These are phyloP conservation scores for Wakefieldia striispora DNA, from an alignment of 768 basidiomycete species.

Conservation along the genomic window DNA sequence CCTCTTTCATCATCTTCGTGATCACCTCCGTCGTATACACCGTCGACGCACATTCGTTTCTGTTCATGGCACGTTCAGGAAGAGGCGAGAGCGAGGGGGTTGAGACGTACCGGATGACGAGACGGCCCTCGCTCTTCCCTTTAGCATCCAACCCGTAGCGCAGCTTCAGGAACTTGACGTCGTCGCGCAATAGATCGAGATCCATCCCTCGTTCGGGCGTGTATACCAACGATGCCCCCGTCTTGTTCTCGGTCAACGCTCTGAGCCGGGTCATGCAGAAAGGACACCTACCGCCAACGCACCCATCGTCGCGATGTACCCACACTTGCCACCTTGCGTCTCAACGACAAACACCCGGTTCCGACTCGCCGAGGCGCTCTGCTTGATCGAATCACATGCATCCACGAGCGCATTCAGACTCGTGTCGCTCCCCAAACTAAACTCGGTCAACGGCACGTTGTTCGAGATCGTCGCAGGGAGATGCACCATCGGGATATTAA, in stretches of 20 bases:
- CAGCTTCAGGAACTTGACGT: constrained; percentile 85
- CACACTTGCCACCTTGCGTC: constrained; percentile 96
- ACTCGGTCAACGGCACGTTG: constrained; percentile 97
- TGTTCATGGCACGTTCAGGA: no score
- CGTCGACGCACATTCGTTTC: constrained; percentile 81
- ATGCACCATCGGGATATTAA: constrained; percentile 95
- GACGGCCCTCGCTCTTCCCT: constrained; percentile 89
- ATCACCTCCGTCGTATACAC: constrained; percentile 92
- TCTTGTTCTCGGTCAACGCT: constrained; percentile 40
- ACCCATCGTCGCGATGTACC: constrained; percentile 93
- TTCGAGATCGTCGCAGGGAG: constrained; percentile 97
- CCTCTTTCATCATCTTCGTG: constrained; percentile 92
- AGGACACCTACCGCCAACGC: constrained; percentile 78
- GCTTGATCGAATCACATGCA: constrained; percentile 98
- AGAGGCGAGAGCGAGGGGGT: background rate
- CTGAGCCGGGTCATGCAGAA: background rate
- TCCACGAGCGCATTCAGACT: constrained; percentile 95
- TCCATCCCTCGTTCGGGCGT: constrained; percentile 90
- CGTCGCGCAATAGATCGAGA: constrained; percentile 74
- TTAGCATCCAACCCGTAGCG: constrained; percentile 83
- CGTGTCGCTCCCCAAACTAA: constrained; percentile 95
- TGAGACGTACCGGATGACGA: constrained; percentile 77
- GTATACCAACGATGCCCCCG: constrained; percentile 90
- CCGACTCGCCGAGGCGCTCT: constrained; percentile 93
- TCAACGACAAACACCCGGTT: constrained; percentile 98